Percentiles rank a stretch among this genome's conserved stretches.
Conservation (phyloP, 257 asterid species). For the Echium plantagineum region DNA sequence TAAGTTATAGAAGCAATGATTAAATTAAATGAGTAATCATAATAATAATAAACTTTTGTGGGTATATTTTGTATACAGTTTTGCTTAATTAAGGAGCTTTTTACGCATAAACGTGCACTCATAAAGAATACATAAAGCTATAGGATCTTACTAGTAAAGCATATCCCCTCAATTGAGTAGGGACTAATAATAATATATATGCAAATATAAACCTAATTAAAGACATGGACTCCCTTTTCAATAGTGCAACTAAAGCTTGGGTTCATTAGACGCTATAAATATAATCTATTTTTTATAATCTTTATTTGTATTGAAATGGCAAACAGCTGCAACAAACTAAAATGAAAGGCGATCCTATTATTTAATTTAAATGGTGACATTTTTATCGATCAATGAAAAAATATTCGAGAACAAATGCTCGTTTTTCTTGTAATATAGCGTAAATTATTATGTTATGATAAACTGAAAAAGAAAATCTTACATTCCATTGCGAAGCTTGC, state of each 20-base stretch:
- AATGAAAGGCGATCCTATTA: background rate
- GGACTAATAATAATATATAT: background rate
- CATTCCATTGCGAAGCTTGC: too few species aligned
- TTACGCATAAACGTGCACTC: conserved; percentile 14
- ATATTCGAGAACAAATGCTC: too few species aligned
- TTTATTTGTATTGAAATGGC: background rate
- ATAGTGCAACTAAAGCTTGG: conserved; percentile 2
- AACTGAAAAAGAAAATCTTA: too few species aligned
- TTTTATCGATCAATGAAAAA: too few species aligned
- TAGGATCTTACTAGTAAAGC: background rate
- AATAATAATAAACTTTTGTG: background rate
- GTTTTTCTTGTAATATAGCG: too few species aligned
- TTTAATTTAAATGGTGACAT: too few species aligned
- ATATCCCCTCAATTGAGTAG: background rate
- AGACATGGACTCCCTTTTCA: conserved; percentile 12
- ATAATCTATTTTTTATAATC: background rate
- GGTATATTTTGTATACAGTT: background rate
- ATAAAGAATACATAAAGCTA: conserved; percentile 6
- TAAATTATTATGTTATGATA: too few species aligned
- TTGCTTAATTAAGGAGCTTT: conserved; percentile 2
- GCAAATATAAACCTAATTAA: background rate
- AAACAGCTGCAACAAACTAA: background rate
- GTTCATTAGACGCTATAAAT: background rate
- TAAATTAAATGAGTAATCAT: conserved; percentile 1
- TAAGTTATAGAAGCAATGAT: background rate